Evolutionary conservation across 257 asterid species (phyloP), one percentile per base, ranked within the genome.

Genomic region (Solanum habrochaites): DNA sequence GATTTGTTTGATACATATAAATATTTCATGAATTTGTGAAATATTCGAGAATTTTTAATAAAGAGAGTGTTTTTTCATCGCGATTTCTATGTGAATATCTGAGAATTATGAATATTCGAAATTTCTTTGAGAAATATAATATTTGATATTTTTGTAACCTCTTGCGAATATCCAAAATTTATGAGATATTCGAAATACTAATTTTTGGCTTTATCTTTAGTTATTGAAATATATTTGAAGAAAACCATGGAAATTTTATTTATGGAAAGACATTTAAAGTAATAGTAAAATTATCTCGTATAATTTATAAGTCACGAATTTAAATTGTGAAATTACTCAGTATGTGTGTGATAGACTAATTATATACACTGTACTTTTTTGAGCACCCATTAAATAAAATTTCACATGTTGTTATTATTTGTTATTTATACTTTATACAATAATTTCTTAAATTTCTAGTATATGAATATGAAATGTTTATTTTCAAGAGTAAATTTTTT

Each of bases 251-350:
- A 64, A 66, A 25, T 12, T 56, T 66, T 66, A 20, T 27, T 31
- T 3, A 13, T 7, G 23, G 12, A 2, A 2, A 3, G 0, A 0
- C 0, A 13, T 3, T 69, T 31, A 4, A 18, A 69, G 7, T 31
- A 70, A 15, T 3, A 8, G 0, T n/a, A 18, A 2, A 32, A 2
- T 18, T 32, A 8, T 70, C 4, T 18, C 10, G 14, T 18, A 1
- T 20, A 5, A 72, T 23, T 35, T 3, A 72, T 2, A 18, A 20
- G 47, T 35, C 8, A 72, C 1, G 0, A 10, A 18, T 72, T 18
- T 9, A 9, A 72, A 11, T 72, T 5, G 9, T 15, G 5, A 20
- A 6, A 70, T 32, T 4, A 16, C 4, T 2, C 3, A 4, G 0
- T 31, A 35, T 35, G 1, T 4, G 5, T 35, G 7, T 20, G 7